Evolutionary conservation across 306 rosid species (phyloP), one percentile per base, ranked within the genome.

Genomic region (Quercus dentata): DNA sequence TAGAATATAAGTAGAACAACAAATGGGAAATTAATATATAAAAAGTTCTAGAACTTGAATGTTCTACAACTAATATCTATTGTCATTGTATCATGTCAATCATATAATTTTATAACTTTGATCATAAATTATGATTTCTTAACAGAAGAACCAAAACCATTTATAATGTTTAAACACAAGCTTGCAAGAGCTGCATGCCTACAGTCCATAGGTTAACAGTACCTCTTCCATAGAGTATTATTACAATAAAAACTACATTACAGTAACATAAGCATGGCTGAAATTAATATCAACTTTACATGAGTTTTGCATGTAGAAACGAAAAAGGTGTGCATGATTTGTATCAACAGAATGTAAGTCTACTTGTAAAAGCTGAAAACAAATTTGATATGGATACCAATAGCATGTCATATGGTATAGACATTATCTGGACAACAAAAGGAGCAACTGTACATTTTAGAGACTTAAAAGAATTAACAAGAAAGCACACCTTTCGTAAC

Each of bases 401-500:
- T 74, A 74, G 27, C 27, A 58, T 31, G 51, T 31, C 55, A 74
- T 46, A 75, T 14, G 44, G 15, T 74, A 79, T 15, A 3, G 15
- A 49, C 76, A 31, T 15, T 64, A 69, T 51, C 61, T 31, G 21
- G 77, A 74, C 61, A 69, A 13, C 71, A 85, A 74, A 46, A 51
- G 19, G 65, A 76, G 68, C 56, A 68, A 73, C 38, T 76, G n/a
- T 35, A 38, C 51, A 33, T 10, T 64, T 21, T 51, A 71, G 5
- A 23, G 15, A 54, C 51, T 72, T 46, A 28, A 38, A 41, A 35
- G 57, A 73, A 56, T 63, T 14, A 69, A 46, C 46, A 44, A 54
- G 8, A 62, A 83, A 65, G 17, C 69, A 75, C 25, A 86, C 98
- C 98, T 95, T 95, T 82, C 97, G 87, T 78, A 95, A 87, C 72